phyloP scores from a whole-genome alignment of 768 basidiomycete species.

The Russula lepida region DNA sequence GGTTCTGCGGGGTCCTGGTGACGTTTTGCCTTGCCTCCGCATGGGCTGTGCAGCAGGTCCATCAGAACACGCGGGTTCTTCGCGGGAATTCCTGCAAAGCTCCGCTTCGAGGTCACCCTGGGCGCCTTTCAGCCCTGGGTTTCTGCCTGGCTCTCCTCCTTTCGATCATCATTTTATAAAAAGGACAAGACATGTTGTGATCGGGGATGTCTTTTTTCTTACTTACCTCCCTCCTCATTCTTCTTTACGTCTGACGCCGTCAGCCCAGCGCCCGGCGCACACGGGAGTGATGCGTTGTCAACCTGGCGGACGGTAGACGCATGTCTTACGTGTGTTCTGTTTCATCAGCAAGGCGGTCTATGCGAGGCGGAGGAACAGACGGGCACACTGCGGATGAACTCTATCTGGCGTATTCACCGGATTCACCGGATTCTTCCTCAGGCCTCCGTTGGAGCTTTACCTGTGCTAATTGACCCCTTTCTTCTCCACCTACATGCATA shows the following conservation, averaged over 20 bases:
- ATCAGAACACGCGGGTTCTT: constrained; percentile 16
- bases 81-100: constrained; percentile 17
- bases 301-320: not conserved
- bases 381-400: constrained; percentile 2
- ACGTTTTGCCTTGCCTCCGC: constrained; percentile 7
- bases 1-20: constrained; percentile 6
- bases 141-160: not conserved
- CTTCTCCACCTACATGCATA: not conserved
- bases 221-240: not conserved
- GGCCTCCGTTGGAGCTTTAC: not conserved
- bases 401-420: not conserved
- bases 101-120: constrained; percentile 11
- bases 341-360: constrained; percentile 3
- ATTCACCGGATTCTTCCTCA: not conserved
- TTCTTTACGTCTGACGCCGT: not conserved
- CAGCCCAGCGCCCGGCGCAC: not conserved
- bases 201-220: not conserved
- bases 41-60: constrained; percentile 2
- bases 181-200: not conserved
- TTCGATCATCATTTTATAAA: not conserved
- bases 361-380: constrained; percentile 4
- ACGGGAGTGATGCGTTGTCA: not conserved
- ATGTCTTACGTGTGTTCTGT: constrained; percentile 7
- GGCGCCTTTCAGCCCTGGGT: not conserved
- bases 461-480: not conserved